phyloP scores from a whole-genome alignment of 805 yeast genomes.

The Metschnikowia aberdeeniae region DNA sequence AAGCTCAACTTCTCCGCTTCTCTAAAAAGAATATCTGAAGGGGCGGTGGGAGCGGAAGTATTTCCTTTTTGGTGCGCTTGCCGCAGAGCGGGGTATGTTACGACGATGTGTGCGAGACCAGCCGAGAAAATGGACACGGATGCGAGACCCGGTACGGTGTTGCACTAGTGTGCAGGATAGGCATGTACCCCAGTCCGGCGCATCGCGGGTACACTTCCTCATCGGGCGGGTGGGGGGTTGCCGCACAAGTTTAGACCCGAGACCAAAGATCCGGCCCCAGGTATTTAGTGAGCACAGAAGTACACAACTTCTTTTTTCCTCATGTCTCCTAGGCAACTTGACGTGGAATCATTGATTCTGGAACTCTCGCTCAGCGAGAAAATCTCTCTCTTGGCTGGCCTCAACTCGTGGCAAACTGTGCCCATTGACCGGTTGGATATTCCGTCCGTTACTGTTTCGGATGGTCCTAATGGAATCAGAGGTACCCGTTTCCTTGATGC shows the following conservation, averaged over 20 bases:
- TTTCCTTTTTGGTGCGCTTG: no score
- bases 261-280: no score
- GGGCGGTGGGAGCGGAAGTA: no score
- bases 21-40: no score
- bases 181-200: no score
- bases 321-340: constrained; percentile 17
- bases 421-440: constrained; percentile 16
- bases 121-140: no score
- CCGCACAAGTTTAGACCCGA: not conserved
- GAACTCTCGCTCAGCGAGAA: constrained; percentile 34
- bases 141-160: no score
- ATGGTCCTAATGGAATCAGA: constrained; percentile 64
- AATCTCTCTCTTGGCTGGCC: constrained; percentile 35
- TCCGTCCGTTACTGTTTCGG: constrained; percentile 25
- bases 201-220: not conserved
- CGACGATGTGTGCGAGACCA: no score
- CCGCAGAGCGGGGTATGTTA: no score
- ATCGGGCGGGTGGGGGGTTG: not conserved
- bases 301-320: not conserved
- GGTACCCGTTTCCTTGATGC: constrained; percentile 53
- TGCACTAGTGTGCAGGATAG: no score
- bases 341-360: constrained; percentile 27
- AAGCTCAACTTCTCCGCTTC: no score
- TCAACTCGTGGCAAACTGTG: constrained; percentile 15
- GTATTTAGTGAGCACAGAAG: no score